Evolutionary conservation across 2,329 filamentous ascomycete genomes (phyloP), one percentile per base, ranked within the genome.

Genomic region (Diaporthe vaccinii): DNA sequence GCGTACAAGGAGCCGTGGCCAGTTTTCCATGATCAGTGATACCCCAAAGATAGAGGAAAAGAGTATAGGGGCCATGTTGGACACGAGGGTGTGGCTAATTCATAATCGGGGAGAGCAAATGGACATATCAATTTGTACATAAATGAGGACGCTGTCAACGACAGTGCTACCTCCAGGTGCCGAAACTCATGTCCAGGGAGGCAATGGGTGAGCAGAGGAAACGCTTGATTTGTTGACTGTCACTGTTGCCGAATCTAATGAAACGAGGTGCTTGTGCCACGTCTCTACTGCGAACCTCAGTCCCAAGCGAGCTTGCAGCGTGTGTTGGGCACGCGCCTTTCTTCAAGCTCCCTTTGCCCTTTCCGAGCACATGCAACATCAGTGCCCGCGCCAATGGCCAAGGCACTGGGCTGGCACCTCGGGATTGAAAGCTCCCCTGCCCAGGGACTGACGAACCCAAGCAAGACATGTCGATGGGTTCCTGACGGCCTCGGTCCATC

Each of bases 11-110:
- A 68, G 28, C 22, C 36, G 62, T 36, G 44, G 62, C 22, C 28
- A 39, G 22, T 8, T 5, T 22, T 25, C 12, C 28, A 25, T 46
- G 28, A 51, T 25, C 62, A 72, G 39, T 75, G 73, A 75, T 75
- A 75, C 73, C 73, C 73, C 53, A 41, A 39, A 22, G 55, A 41
- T n/a, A n/a, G 55, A 53, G 31, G 34, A 67, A 22, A 53, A 25
- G 9, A 53, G 22, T 20, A 20, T 20, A 12, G 36, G 10, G 34
- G 28, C 14, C 53, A 46, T 12, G 28, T 31, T 57, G 20, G 20
- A 49, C 14, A 31, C 3, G 20, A 14, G 39, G 44, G 41, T 17
- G 9, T 61, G 39, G 39, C 44, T 41, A 34, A 61, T 70, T 20
- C 8, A 49, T 53, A 68, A 51, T 68, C 59, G 51, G 62, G 14